Evolutionary conservation across 1,284 basidiomycete genomes (phyloP).

Genomic region (Cystobasidiaceae sp.): DNA sequence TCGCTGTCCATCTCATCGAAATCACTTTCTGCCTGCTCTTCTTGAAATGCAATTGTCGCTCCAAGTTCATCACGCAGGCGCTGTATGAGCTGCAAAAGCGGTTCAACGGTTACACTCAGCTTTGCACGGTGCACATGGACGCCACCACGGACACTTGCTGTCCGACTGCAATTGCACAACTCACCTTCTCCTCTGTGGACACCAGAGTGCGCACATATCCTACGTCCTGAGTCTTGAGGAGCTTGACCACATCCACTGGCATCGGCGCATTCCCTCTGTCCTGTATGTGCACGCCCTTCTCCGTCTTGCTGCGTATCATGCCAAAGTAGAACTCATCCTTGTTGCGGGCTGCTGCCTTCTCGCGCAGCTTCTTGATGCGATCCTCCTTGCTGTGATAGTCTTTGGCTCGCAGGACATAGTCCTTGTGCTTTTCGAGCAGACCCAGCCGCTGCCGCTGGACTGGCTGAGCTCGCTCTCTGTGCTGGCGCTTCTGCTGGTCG

Average conservation of each 20-base stretch:
- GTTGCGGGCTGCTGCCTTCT: slow-evolving; percentile 86
- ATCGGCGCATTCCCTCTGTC: slow-evolving; percentile 76
- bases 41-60: slow-evolving; percentile 20
- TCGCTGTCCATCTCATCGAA: slow-evolving; percentile 5
- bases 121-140: no score
- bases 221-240: slow-evolving; percentile 93
- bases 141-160: no score
- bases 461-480: slow-evolving; percentile 93
- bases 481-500: slow-evolving; percentile 72
- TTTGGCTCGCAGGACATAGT: slow-evolving; percentile 91
- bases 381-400: slow-evolving; percentile 97
- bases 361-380: slow-evolving; percentile 70
- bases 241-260: slow-evolving; percentile 80
- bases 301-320: slow-evolving; percentile 79
- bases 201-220: slow-evolving; percentile 87
- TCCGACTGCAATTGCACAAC: slow-evolving; percentile 31
- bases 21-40: not conserved
- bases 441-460: slow-evolving; percentile 73
- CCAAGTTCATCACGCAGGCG: slow-evolving; percentile 11
- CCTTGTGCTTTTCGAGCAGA: slow-evolving; percentile 93
- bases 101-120: no score
- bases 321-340: slow-evolving; percentile 99
- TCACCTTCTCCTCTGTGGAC: slow-evolving; percentile 69
- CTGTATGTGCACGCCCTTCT: slow-evolving; percentile 78
- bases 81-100: slow-evolving; percentile 15